These are phyloP conservation scores for thale cress (Arabidopsis thaliana) DNA, from an alignment of 345 rosid genomes.

Conservation along the genomic window TAIR10.1 NC_003076.8:5228501-5229000, in stretches of 20 bases:
- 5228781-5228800: conserved; percentile 70
- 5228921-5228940: conserved; percentile 68
- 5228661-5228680: conserved; percentile 54
- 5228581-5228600: conserved; percentile 43
- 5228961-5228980: conserved; percentile 64
- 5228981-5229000: conserved; percentile 64
- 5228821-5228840: conserved; percentile 86
- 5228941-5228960: conserved; percentile 75
- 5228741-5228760: conserved; percentile 64
- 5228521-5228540: conserved; percentile 49
- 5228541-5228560: conserved; percentile 64
- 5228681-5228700: conserved; percentile 51
- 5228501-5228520: neutral
- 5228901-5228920: conserved; percentile 55
- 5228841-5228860: conserved; percentile 58
- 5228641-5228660: conserved; percentile 45
- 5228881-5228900: conserved; percentile 47
- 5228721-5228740: conserved; percentile 76
- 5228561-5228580: conserved; percentile 56
- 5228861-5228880: conserved; percentile 63
- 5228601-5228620: conserved; percentile 51
- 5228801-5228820: conserved; percentile 63
- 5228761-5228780: conserved; percentile 54
- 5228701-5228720: conserved; percentile 66
- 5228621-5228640: conserved; percentile 56